Evolutionary conservation across 2,329 filamentous ascomycete species (phyloP), one percentile per base, ranked within the genome.

Genomic region (Trichoderma endophyticum): DNA sequence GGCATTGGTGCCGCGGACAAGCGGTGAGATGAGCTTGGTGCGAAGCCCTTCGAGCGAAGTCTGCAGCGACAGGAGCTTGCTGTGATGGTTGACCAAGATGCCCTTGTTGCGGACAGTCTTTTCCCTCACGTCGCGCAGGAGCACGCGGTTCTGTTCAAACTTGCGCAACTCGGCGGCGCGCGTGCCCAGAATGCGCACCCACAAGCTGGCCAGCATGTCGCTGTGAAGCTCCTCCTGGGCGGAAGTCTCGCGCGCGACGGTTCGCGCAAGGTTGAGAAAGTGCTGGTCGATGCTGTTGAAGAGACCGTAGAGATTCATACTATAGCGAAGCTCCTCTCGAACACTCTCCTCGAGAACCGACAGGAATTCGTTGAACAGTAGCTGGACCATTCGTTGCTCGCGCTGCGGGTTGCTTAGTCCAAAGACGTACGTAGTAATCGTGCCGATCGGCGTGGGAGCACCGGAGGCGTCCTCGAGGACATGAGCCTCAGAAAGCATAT

Each of bases 221-320:
- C 90, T 90, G 79, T 97, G 93, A 34, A 90, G 86, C 56, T 91
- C 90, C 74, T 97, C 93, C 79, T 98, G 94, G 6, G 89, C 88
- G 74, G 92, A 91, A 24, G 91, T 90, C 82, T 98, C 95, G 77
- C 94, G 93, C 70, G 93, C 91, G 11, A 97, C 94, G 6, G 90
- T 92, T 73, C 94, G 91, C 74, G 93, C 93, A 1, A 98, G 87
- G 80, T 96, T 97, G 73, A 94, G 87, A 82, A 98, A 97, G 80
- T 97, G 94, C 68, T 90, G 89, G 82, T 98, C 95, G 76, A 98
- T 94, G 72, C 91, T 89, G 80, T 97, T 94, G 81, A 98, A 98
- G n/a, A 97, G 90, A 4, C 89, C 89, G 80, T 97, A 97, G 15
- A 98, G 89, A 1, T 90, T 88, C 2, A 94, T 88, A 54, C 91